A percentile compares a stretch with the other conserved stretches of the same genome.
phyloP scores from a whole-genome alignment of 2,329 filamentous ascomycete genomes.

The Tolypocladium guangdongense region DNA sequence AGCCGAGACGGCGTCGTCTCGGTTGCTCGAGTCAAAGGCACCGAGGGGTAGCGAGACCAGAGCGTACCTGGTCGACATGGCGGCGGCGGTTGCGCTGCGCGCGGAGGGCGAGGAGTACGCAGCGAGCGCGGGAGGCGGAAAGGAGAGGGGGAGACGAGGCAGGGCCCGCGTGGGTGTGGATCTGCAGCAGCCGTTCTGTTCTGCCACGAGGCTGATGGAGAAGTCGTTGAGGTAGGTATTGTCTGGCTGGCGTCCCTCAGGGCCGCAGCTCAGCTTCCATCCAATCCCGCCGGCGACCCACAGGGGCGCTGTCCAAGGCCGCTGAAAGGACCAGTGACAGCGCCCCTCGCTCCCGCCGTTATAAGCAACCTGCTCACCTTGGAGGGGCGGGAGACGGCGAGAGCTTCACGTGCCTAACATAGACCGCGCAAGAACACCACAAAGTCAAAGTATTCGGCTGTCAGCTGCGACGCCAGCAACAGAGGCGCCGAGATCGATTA shows the following conservation, averaged over 20 bases:
- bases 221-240: background rate
- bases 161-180: background rate
- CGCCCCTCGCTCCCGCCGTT: background rate
- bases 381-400: background rate
- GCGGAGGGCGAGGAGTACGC: slow-evolving; percentile 1
- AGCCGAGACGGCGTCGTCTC: slow-evolving; percentile 69
- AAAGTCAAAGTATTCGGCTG: background rate
- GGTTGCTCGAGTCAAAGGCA: slow-evolving; percentile 70
- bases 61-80: slow-evolving; percentile 58
- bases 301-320: background rate
- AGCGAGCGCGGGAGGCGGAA: background rate
- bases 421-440: background rate
- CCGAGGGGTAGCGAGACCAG: slow-evolving; percentile 84
- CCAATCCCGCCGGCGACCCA: too few species aligned
- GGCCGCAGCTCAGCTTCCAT: background rate
- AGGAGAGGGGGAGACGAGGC: background rate
- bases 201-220: background rate
- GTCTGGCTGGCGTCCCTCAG: background rate
- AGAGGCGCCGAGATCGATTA: background rate
- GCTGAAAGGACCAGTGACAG: background rate
- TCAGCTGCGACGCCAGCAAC: background rate
- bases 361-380: background rate
- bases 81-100: slow-evolving; percentile 1
- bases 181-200: background rate
- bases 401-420: background rate